phyloP scores from a whole-genome alignment of 2,329 filamentous ascomycete genomes.

The Neopestalotiopsis clavispora region DNA sequence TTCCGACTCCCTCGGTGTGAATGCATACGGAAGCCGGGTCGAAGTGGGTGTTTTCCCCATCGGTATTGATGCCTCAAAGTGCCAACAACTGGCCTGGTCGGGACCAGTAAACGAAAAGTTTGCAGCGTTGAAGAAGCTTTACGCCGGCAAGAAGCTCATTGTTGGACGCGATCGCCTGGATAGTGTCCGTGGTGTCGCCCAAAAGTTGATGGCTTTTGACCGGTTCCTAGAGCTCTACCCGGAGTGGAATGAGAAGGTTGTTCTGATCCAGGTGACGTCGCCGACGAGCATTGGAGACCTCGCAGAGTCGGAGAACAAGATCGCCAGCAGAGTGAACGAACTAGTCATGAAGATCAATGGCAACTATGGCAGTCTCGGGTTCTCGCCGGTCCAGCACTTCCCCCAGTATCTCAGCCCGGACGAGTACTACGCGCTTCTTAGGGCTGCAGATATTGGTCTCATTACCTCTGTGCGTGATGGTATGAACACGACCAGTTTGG shows the following conservation, averaged over 20 bases:
- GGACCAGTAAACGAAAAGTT: conserved; percentile 74
- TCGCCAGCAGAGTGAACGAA: conserved; percentile 87
- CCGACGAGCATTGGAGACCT: conserved; percentile 82
- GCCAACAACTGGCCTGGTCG: conserved; percentile 76
- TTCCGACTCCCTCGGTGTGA: conserved; percentile 82
- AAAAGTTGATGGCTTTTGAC: conserved; percentile 94
- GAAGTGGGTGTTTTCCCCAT: conserved; percentile 94
- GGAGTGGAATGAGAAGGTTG: conserved; percentile 89
- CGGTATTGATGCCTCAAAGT: conserved; percentile 85
- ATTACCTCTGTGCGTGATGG: conserved; percentile 96
- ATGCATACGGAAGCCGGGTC: conserved; percentile 86
- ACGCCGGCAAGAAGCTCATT: conserved; percentile 91
- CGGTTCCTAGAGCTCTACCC: conserved; percentile 89
- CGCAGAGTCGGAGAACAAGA: conserved; percentile 78
- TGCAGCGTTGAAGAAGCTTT: conserved; percentile 73
- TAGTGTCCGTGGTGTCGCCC: conserved; percentile 89
- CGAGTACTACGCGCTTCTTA: conserved; percentile 93
- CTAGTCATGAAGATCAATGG: conserved; percentile 92
- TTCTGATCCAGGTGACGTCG: conserved; percentile 93
- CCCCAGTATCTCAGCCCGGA: conserved; percentile 88
- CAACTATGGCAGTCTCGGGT: conserved; percentile 83
- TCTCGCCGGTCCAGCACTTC: conserved; percentile 91
- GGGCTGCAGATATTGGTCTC: conserved; percentile 86
- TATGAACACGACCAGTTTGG: conserved; percentile 96
- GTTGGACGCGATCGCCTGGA: conserved; percentile 94